Percentiles rank a stretch among this genome's conserved stretches.
Conservation (phyloP, 139 green algal species). For the Chlamydomonas asymmetrica region DNA sequence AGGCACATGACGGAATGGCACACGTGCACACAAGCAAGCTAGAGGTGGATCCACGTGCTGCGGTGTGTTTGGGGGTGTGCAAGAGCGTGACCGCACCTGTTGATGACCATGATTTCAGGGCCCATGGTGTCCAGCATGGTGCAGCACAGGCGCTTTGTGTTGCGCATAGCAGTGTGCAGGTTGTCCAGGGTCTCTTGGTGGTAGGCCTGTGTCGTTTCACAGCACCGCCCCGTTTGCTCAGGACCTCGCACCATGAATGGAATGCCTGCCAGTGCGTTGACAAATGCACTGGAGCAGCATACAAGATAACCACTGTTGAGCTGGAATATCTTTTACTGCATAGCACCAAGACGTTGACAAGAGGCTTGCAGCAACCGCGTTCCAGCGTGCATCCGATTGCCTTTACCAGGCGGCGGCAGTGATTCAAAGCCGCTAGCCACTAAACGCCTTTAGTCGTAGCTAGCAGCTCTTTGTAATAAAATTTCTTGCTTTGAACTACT, state of each 20-base stretch:
- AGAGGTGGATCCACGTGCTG: not conserved
- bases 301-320: too few relatives aligned
- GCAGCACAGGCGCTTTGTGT: slow-evolving; percentile 70
- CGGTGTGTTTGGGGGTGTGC: not conserved
- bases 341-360: not conserved
- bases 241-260: not conserved
- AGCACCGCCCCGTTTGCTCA: not conserved
- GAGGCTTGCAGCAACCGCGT: not conserved
- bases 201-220: slow-evolving; percentile 43
- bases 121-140: slow-evolving; percentile 83
- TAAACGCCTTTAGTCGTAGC: too few relatives aligned
- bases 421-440: not conserved
- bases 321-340: too few relatives aligned
- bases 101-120: slow-evolving; percentile 63
- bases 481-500: not conserved
- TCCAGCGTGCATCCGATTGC: not conserved
- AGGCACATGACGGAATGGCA: too few relatives aligned
- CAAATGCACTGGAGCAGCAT: too few relatives aligned
- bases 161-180: slow-evolving; percentile 62
- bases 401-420: not conserved
- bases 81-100: slow-evolving; percentile 46
- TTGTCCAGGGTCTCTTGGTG: slow-evolving; percentile 75
- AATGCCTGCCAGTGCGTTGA: too few relatives aligned
- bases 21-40: too few relatives aligned
- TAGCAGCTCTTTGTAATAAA: not conserved